Conservation (phyloP, 2,329 filamentous ascomycete genomes). For the Cordyceps tenuipes region DNA sequence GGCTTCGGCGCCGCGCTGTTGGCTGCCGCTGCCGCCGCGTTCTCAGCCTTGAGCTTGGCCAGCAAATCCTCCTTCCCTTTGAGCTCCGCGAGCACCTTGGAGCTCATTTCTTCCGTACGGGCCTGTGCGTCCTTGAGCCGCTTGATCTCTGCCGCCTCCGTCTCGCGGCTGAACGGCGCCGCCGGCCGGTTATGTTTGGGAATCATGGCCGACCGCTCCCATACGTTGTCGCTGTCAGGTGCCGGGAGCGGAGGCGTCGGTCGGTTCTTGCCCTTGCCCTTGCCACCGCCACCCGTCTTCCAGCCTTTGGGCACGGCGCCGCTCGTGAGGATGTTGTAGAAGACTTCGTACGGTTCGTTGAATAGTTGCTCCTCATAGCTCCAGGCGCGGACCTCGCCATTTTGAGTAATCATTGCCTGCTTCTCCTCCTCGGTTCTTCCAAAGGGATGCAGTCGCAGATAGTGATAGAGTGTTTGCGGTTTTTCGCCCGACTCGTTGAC, state of each 20-base stretch:
- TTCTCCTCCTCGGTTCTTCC: slow-evolving; percentile 71
- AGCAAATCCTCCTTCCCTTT: slow-evolving; percentile 57
- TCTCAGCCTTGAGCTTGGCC: slow-evolving; percentile 50
- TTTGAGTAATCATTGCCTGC: slow-evolving; percentile 48
- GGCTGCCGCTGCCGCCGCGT: slow-evolving; percentile 34
- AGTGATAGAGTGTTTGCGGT: slow-evolving; percentile 90
- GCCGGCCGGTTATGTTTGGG: slow-evolving; percentile 58
- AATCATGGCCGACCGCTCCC: slow-evolving; percentile 66
- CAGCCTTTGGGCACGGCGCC: slow-evolving; percentile 51
- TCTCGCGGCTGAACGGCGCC: slow-evolving; percentile 66
- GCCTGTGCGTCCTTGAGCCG: slow-evolving; percentile 55
- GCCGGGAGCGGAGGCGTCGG: slow-evolving; percentile 30
- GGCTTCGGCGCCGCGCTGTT: slow-evolving; percentile 21
- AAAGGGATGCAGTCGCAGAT: slow-evolving; percentile 83
- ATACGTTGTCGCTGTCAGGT: slow-evolving; percentile 40
- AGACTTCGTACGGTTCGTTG: slow-evolving; percentile 90
- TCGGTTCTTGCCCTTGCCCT: slow-evolving; percentile 39
- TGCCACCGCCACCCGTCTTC: slow-evolving; percentile 32
- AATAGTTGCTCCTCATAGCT: slow-evolving; percentile 92
- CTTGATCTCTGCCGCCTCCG: slow-evolving; percentile 55
- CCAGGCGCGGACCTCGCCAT: slow-evolving; percentile 64
- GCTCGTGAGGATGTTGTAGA: slow-evolving; percentile 78
- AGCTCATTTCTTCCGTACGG: slow-evolving; percentile 53
- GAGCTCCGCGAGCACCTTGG: slow-evolving; percentile 50
- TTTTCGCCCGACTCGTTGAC: slow-evolving; percentile 83